These are phyloP conservation scores for Plenodomus tracheiphilus DNA, from an alignment of 2,329 filamentous ascomycete species.

Conservation along the genomic window DNA sequence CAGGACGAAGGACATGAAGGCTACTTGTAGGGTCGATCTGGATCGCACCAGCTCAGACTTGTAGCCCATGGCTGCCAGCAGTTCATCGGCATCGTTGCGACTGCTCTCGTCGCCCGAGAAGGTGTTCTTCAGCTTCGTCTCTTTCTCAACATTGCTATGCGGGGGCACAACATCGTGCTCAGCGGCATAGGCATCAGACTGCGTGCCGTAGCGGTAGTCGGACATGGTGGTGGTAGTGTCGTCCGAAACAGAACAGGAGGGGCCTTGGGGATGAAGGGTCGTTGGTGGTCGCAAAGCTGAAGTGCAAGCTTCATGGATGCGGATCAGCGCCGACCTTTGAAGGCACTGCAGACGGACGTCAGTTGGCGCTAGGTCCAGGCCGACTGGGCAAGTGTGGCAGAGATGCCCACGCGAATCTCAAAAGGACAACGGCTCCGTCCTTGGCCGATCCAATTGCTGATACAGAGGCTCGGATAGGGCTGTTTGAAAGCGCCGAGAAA, in stretches of 20 bases:
- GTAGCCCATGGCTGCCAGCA: conserved; percentile 68
- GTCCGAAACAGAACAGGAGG: conserved; percentile 13
- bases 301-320: conserved; percentile 5
- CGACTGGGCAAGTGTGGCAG: conserved; percentile 19
- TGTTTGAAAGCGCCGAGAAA: conserved; percentile 14
- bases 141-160: conserved; percentile 24
- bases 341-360: conserved; percentile 31
- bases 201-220: conserved; percentile 35
- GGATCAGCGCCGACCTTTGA: conserved; percentile 31
- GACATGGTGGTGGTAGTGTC: conserved; percentile 20
- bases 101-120: conserved; percentile 27
- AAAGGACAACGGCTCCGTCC: conserved; percentile 18
- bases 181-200: conserved; percentile 40
- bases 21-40: conserved; percentile 69
- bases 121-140: conserved; percentile 30
- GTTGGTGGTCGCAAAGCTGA: conserved; percentile 19
- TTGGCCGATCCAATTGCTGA: conserved; percentile 20
- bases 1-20: conserved; percentile 77
- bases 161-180: conserved; percentile 34
- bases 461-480: conserved; percentile 12
- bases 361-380: conserved; percentile 25
- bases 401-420: conserved; percentile 24
- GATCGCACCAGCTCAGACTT: conserved; percentile 66
- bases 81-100: conserved; percentile 58
- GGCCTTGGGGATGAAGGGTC: conserved; percentile 11